Evolutionary conservation across 75 land plant species (phyloP).

Genomic region (Selaginella tamariscina): DNA sequence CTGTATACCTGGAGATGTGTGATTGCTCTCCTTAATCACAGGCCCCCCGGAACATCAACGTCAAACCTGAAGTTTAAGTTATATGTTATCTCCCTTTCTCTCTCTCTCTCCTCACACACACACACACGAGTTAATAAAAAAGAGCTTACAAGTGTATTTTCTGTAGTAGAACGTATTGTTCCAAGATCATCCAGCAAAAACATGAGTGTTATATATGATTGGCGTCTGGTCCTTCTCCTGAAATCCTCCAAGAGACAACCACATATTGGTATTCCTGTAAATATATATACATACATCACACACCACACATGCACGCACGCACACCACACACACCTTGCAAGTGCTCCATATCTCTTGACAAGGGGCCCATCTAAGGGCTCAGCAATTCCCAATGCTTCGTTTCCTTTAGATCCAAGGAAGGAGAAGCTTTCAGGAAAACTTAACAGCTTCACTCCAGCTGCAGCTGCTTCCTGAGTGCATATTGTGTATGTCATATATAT

Average conservation of each 20-base stretch:
- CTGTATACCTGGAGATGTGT: conserved; percentile 59
- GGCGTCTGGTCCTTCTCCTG: conserved; percentile 83
- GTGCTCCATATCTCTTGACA: conserved; percentile 59
- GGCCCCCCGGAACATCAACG: conserved; percentile 94
- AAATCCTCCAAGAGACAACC: conserved; percentile 96
- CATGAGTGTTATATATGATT: conserved; percentile 73
- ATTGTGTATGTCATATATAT: too few relatives aligned
- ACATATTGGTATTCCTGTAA: conserved; percentile 61
- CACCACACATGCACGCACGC: not conserved
- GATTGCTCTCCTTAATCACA: conserved; percentile 71
- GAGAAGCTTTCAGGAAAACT: conserved; percentile 90
- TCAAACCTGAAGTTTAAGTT: conserved; percentile 72
- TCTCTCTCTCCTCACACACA: too few relatives aligned
- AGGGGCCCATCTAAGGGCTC: conserved; percentile 82
- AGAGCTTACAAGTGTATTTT: conserved; percentile 73
- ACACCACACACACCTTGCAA: conserved; percentile 51
- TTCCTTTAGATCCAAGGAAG: conserved; percentile 47
- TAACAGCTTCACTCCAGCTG: conserved; percentile 73
- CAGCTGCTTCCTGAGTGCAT: conserved; percentile 84
- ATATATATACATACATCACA: not conserved
- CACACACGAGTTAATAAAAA: conserved; percentile 13
- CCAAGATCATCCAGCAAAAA: conserved; percentile 73
- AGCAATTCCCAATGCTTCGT: conserved; percentile 64
- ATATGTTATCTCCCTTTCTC: not conserved
- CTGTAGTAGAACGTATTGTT: conserved; percentile 49